A percentile compares a stretch with the other conserved stretches of the same genome.
Conservation (phyloP, 169 alveolate species). For the Cryptosporidium parvum region DNA sequence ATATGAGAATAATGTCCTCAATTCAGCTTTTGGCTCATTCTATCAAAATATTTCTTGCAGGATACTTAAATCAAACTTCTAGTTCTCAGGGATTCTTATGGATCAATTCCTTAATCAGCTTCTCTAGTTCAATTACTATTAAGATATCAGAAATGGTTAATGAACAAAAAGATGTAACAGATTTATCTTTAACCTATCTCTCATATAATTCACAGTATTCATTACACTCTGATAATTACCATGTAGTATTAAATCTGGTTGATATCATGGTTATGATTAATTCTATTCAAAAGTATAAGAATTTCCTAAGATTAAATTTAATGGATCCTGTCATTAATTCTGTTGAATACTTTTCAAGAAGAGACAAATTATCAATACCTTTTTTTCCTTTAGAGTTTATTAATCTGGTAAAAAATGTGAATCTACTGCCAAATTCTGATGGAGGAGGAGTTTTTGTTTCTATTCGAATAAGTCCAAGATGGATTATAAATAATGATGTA, state of each 20-base stretch:
- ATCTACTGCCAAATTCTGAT: slow-evolving; percentile 7
- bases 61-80: not conserved
- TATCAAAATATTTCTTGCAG: slow-evolving; percentile 21
- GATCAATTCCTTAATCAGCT: slow-evolving; percentile 15
- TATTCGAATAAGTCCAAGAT: slow-evolving; percentile 39
- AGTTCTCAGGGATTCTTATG: slow-evolving; percentile 37
- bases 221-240: slow-evolving; percentile 30
- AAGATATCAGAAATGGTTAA: slow-evolving; percentile 41
- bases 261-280: slow-evolving; percentile 35
- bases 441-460: slow-evolving; percentile 56
- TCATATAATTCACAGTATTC: slow-evolving; percentile 54
- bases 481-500: slow-evolving; percentile 26
- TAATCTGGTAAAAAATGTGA: not conserved
- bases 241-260: slow-evolving; percentile 32
- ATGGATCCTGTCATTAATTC: slow-evolving; percentile 48
- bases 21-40: slow-evolving; percentile 38
- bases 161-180: slow-evolving; percentile 34
- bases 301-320: slow-evolving; percentile 36
- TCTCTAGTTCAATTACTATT: not conserved
- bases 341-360: slow-evolving; percentile 33
- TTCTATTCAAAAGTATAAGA: slow-evolving; percentile 34
- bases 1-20: slow-evolving; percentile 25
- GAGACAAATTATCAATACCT: slow-evolving; percentile 44
- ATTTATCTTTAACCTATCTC: slow-evolving; percentile 31
- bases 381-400: slow-evolving; percentile 33